Base-by-base conservation (phyloP, 306 rosid genomes). In the Cucumis sativus region DNA sequence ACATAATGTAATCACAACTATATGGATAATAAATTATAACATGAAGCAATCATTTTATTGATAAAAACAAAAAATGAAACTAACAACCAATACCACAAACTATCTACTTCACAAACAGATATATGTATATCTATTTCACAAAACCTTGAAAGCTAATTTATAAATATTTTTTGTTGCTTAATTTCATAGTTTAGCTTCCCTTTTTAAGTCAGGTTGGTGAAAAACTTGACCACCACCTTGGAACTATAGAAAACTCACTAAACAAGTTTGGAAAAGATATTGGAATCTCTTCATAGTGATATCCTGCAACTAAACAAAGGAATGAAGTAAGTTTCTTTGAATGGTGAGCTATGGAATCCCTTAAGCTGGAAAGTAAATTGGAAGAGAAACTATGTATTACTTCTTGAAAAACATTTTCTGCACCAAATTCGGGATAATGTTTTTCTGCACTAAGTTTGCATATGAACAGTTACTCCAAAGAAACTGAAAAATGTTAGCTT, bases 221-320 rank as follows among this genome's bases (percentile, higher is more conserved):
- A 85, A 97, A 91, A 85, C 84, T 91, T 55, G 97, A 91, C 77
- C 91, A 84, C 82, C 90, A 96, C 73, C 84, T 96, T 81, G 90
- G 91, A 86, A 71, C 82, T 65, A 89, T 96, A 88, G 98, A 96
- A 91, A 91, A 92, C 77, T 88, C 98, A 81, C 76, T 96, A 77
- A 91, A 80, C 81, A 89, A 91, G 87, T 88, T 91, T 43, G 89
- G 90, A 56, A 92, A 23, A 92, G 94, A 86, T 91, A 79, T 82
- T 96, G 94, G 99, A 96, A 84, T 96, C 98, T 86, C 76, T 96
- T 77, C 98, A 92, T 77, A 85, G 88, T 75, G 98, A 96, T 33
- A 82, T 89, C 54, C 88, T 96, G 90, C 98, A 96, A 83, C 87
- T 84, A 82, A 88, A 83, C 88, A 92, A 84, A 84, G 99, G 96